Conservation (phyloP, 73 alveolate species). For the Blepharisma japonicum region DNA sequence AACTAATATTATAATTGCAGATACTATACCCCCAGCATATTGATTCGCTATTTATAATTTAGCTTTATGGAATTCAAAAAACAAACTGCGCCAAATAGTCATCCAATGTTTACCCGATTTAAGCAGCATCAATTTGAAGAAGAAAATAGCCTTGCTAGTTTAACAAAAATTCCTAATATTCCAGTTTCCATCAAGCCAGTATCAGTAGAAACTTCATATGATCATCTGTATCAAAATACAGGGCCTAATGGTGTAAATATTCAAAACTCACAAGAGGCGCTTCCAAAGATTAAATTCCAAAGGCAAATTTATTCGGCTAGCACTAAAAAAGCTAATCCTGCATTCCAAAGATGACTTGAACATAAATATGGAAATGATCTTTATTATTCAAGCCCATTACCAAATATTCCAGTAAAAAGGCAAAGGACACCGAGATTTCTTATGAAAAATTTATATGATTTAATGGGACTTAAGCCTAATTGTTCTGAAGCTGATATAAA, state of each 20-base stretch:
- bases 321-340: neutral
- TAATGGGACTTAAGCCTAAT: slow-evolving; percentile 6
- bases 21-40: too few species aligned
- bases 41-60: too few species aligned
- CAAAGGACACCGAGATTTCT: neutral
- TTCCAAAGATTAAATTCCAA: neutral
- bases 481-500: slow-evolving; percentile 6
- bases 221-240: neutral
- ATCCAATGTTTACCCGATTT: too few species aligned
- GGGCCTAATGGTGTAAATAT: slow-evolving; percentile 22
- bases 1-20: too few species aligned
- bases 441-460: neutral
- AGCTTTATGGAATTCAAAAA: too few species aligned
- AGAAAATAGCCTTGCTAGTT: too few species aligned
- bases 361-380: neutral
- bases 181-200: too few species aligned
- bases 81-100: too few species aligned
- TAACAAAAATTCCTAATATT: too few species aligned
- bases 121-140: too few species aligned
- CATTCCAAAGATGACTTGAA: neutral
- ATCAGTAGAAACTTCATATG: too few species aligned
- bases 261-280: neutral
- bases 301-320: neutral
- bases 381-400: neutral
- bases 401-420: neutral